Base-by-base conservation (phyloP, 176 grass and related monocot genomes). In the Pontederia paniculata region DNA sequence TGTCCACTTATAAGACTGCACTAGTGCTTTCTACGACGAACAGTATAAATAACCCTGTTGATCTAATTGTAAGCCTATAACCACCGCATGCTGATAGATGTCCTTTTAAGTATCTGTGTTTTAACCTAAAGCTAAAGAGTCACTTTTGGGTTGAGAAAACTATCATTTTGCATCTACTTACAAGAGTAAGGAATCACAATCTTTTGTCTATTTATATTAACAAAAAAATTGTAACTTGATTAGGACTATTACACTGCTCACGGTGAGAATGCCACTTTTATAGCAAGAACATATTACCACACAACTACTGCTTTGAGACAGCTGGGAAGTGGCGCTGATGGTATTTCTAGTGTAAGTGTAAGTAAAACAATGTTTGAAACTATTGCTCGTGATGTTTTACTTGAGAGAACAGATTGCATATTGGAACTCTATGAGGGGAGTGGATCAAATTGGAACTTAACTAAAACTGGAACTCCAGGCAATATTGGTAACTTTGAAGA, bases 181-280 rank as follows among this genome's bases (percentile, higher is more conserved):
- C 28, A 37, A 3, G 25, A 14, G 12, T 19, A 23, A 56, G 2
- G 10, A 3, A 4, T 41, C 31, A 42, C 2, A 14, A 17, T 59
- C n/a, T 7, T 59, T 59, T 42, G 16, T 42, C 31, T 10, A 8
- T 4, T 37, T 17, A 0, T 42, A 17, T 59, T 59, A 59, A 43
- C 28, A 15, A 20, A 44, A 42, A 0, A 63, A 22, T 5, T 63
- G 4, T 45, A 47, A 28, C 67, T 62, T 74, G 28, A 54, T 44
- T 63, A 96, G 91, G 91, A 96, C 70, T 96, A 89, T 76, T 96
- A 96, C 71, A 96, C 91, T 59, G 79, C 80, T 61, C 91, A 96
- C 71, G 74, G 91, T 46, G 82, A 96, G 59, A 96, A 89, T 83
- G 81, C 91, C 17, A 83, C 71, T 7, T 96, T 96, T 68, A 86